Base-by-base conservation (phyloP, 768 basidiomycete species). In the Tephrocybe sp. region DNA sequence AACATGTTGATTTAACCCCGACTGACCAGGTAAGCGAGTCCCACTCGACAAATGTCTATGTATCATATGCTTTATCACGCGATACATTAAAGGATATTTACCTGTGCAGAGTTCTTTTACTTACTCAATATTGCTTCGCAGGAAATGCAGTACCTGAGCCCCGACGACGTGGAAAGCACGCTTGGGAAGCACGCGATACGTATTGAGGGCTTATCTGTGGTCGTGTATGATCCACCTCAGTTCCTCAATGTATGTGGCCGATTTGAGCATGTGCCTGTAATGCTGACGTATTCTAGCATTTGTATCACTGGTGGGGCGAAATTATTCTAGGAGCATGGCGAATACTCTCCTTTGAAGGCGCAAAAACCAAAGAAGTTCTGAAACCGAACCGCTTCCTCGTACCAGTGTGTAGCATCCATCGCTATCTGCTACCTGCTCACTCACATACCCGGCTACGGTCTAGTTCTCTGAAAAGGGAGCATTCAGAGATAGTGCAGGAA, bases 401-500 rank as follows among this genome's bases (percentile, higher is more conserved):
- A 12, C 69, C 69, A 1, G 71, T 70, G 24, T 48, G 68, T 53
- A 8, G 23, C 18, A 29, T 27, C 29, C 9, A 21, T 6, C n/a
- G 18, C 22, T 22, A 16, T 4, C 16, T 19, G 4, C 22, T 29
- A 13, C 31, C 18, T 24, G 15, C 31, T 38, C 34, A 41, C 42
- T 41, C 42, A n/a, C n/a, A n/a, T n/a, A n/a, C n/a, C n/a, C n/a
- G n/a, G n/a, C n/a, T 29, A 18, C 42, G 34, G 4, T 23, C 15
- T 38, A 57, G 58, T 66, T 64, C 47, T 62, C 65, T 22, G 41
- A 33, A 13, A 44, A 55, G 11, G 61, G 60, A 4, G 69, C 67
- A 46, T 86, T 83, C 85, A 75, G 83, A 27, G 87, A 89, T 59
- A 55, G 58, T 9, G 79, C 82, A 1, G 74, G 76, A 11, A 73